Evolutionary conservation across 1,284 basidiomycete species (phyloP), one percentile per base, ranked within the genome.

Genomic region (Athelia sp.): DNA sequence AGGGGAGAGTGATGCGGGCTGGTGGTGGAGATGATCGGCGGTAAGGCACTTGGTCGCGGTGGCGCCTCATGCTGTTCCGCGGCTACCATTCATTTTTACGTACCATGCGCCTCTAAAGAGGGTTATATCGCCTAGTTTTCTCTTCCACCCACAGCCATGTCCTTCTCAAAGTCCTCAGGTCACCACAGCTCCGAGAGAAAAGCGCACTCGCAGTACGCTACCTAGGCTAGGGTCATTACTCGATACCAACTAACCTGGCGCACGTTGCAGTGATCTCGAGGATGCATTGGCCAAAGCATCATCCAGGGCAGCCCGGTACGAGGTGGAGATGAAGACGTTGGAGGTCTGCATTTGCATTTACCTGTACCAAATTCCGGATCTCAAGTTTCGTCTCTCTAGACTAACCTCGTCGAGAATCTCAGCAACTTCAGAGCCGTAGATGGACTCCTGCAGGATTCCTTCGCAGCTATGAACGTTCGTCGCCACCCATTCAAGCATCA

Each of bases 391-490:
- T 23, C 29, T 35, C 23, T 47, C 4, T 58, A 88, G 86, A 71
- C 72, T 44, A 79, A 75, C 58, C 74, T 88, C 43, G 73, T 81
- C 24, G 79, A 84, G 56, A 78, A 82, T 58, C 66, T 89, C 49
- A 82, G 80, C 56, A 87, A 87, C 59, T 87, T 86, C 48, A 72
- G 82, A 45, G 80, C 81, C 10, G 80, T 89, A 54, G 83, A 88
- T 55, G 75, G 75, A 53, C 72, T 81, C 17, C 72, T 89, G 23
- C 78, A 79, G 51, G 82, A 84, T 46, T 75, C 81, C 1, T 74
- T 79, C 48, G 68, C 67, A 50, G 73, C 72, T 36, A 69, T 89
- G 18, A 76, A 82, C 58, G 86, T 84, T 34, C 51, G 71, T n/a
- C n/a, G n/a, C n/a, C n/a, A n/a, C n/a, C n/a, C n/a, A n/a, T n/a